Conservation (phyloP, 2,329 filamentous ascomycete species). For the Curvularia sp. region DNA sequence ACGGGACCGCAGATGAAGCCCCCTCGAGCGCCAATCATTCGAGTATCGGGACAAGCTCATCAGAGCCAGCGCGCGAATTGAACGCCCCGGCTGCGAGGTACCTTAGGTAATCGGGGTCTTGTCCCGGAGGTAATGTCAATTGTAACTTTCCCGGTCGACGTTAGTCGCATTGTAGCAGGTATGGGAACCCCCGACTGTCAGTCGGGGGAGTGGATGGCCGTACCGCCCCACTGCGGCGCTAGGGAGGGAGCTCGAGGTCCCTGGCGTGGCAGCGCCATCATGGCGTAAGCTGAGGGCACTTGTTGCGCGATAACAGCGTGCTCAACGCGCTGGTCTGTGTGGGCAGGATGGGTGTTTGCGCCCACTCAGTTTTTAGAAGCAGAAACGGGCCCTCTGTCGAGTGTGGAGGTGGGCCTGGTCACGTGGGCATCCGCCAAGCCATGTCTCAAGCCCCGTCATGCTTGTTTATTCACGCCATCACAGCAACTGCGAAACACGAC, state of each 20-base stretch:
- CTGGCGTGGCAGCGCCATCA: slow-evolving; percentile 9
- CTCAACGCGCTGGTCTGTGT: slow-evolving; percentile 7
- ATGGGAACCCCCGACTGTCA: slow-evolving; percentile 34
- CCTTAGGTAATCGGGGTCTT: slow-evolving; percentile 32
- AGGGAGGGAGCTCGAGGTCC: slow-evolving; percentile 3
- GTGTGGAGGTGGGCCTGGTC: background rate
- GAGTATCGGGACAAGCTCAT: slow-evolving; percentile 20
- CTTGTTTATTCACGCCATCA: slow-evolving; percentile 12
- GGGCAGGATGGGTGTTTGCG: slow-evolving; percentile 1
- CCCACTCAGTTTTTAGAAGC: slow-evolving; percentile 1
- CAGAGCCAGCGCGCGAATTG: slow-evolving; percentile 20
- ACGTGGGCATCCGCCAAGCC: slow-evolving; percentile 8
- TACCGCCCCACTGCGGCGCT: slow-evolving; percentile 12
- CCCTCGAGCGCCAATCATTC: slow-evolving; percentile 16
- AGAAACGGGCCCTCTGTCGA: background rate
- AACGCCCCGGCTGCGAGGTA: slow-evolving; percentile 23
- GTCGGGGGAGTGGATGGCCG: slow-evolving; percentile 13
- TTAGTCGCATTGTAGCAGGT: slow-evolving; percentile 18
- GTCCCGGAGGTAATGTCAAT: slow-evolving; percentile 16
- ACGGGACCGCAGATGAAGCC: slow-evolving; percentile 16
- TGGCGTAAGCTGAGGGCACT: slow-evolving; percentile 13
- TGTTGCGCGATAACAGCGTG: slow-evolving; percentile 1
- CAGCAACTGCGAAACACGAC: slow-evolving; percentile 9
- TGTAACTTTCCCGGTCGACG: slow-evolving; percentile 14
- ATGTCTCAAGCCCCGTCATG: background rate